Conservation (phyloP, 2,329 filamentous ascomycete genomes). For the Fusarium liriodendri region DNA sequence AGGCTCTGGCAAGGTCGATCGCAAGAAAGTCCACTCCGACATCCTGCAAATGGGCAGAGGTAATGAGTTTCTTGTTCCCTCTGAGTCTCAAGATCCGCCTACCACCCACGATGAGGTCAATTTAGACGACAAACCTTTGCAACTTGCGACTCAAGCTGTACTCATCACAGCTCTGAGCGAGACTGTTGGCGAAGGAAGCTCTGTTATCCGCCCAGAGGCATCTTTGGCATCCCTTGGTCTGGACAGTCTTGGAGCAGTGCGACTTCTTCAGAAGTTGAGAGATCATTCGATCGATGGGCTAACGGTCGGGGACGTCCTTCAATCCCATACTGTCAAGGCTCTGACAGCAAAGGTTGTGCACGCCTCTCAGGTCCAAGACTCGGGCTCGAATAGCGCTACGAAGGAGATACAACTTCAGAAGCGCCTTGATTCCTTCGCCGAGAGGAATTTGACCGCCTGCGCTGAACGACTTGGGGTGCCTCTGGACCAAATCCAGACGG, state of each 20-base stretch:
- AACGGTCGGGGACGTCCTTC: neutral
- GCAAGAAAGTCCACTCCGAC: neutral
- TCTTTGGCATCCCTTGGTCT: conserved; percentile 1
- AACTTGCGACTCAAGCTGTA: neutral
- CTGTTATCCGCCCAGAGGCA: neutral
- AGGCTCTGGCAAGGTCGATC: conserved; percentile 6
- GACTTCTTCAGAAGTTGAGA: conserved; percentile 7
- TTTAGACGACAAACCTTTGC: neutral
- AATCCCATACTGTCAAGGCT: neutral
- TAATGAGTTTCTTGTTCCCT: neutral
- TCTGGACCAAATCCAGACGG: neutral
- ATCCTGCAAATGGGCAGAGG: neutral
- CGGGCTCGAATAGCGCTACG: neutral
- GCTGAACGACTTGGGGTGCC: neutral
- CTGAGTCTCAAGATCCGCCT: neutral
- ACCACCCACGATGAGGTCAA: neutral
- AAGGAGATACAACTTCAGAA: neutral
- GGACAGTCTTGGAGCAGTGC: conserved; percentile 4
- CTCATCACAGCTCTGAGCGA: neutral
- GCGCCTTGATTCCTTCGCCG: neutral
- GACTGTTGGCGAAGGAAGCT: neutral
- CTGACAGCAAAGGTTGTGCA: neutral
- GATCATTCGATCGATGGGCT: neutral
- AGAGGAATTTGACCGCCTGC: neutral
- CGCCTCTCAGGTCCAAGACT: neutral